Conservation (phyloP, 139 green algal species). For the Asterochloris erici region DNA sequence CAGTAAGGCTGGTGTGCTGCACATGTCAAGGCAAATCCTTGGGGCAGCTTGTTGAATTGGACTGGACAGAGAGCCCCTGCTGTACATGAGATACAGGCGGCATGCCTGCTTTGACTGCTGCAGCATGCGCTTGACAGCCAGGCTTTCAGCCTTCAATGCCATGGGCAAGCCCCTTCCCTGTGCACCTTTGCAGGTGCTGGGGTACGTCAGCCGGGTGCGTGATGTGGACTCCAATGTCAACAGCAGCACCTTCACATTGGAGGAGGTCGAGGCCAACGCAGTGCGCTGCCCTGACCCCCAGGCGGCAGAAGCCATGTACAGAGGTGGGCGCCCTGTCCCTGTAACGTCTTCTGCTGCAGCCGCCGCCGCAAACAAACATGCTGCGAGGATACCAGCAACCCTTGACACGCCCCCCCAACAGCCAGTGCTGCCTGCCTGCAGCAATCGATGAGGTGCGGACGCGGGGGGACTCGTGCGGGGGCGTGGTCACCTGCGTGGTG, state of each 20-base stretch:
- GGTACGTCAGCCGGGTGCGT: constrained; percentile 85
- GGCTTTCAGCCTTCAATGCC: background rate
- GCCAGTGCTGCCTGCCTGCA: constrained; percentile 20
- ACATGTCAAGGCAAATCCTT: too few relatives aligned
- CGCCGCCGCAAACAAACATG: too few relatives aligned
- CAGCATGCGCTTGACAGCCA: background rate
- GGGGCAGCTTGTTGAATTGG: too few relatives aligned
- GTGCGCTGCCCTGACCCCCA: constrained; percentile 90
- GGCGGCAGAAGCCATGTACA: constrained; percentile 85
- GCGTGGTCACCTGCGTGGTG: constrained; percentile 97
- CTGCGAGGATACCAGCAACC: too few relatives aligned
- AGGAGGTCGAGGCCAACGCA: constrained; percentile 90
- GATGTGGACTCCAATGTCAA: constrained; percentile 79
- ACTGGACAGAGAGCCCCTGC: too few relatives aligned
- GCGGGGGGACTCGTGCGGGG: constrained; percentile 91
- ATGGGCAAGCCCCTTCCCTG: background rate
- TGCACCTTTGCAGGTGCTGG: constrained; percentile 74
- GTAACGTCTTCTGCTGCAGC: too few relatives aligned
- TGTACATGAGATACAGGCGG: too few relatives aligned
- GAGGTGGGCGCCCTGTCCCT: too few relatives aligned
- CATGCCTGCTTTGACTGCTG: too few relatives aligned
- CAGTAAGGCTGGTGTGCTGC: too few relatives aligned
- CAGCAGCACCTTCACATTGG: constrained; percentile 72
- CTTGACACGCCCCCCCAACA: too few relatives aligned
- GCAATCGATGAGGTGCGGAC: constrained; percentile 94